Evolutionary conservation across 2,329 filamentous ascomycete genomes (phyloP).

Genomic region (Penicillium sp.): DNA sequence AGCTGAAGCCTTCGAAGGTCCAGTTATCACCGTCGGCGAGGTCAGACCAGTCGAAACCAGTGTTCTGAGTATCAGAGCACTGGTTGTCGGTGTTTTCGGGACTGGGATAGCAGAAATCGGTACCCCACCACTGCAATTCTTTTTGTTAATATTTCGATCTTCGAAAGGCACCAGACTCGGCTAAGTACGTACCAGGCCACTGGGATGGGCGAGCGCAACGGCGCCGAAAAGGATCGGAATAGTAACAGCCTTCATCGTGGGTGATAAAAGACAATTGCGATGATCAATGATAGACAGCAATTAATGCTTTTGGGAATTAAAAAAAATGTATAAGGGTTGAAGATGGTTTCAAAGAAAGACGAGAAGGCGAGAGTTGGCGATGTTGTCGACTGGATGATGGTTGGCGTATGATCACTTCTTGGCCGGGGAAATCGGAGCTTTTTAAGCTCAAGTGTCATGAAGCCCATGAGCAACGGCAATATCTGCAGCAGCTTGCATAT

Average conservation of each 20-base stretch:
- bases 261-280: slow-evolving; percentile 13
- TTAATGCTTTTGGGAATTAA: background rate
- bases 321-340: background rate
- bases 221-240: slow-evolving; percentile 43
- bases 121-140: slow-evolving; percentile 43
- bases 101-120: slow-evolving; percentile 58
- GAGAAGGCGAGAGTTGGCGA: slow-evolving; percentile 1
- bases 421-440: background rate
- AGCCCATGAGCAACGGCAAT: background rate
- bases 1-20: slow-evolving; percentile 68
- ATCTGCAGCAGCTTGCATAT: background rate
- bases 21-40: slow-evolving; percentile 60
- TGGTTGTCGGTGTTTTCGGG: slow-evolving; percentile 73
- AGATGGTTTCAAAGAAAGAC: background rate
- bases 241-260: slow-evolving; percentile 17
- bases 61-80: slow-evolving; percentile 64
- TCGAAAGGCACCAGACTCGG: no score
- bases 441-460: background rate
- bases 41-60: slow-evolving; percentile 68
- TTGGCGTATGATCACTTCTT: background rate
- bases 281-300: slow-evolving; percentile 19
- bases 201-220: slow-evolving; percentile 35
- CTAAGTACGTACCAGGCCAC: slow-evolving; percentile 40
- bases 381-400: slow-evolving; percentile 10
- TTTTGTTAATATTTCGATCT: background rate